Evolutionary conservation across 148 eudicot species (phyloP), one percentile per base, ranked within the genome.

Genomic region (Tetragonia tetragonoides): DNA sequence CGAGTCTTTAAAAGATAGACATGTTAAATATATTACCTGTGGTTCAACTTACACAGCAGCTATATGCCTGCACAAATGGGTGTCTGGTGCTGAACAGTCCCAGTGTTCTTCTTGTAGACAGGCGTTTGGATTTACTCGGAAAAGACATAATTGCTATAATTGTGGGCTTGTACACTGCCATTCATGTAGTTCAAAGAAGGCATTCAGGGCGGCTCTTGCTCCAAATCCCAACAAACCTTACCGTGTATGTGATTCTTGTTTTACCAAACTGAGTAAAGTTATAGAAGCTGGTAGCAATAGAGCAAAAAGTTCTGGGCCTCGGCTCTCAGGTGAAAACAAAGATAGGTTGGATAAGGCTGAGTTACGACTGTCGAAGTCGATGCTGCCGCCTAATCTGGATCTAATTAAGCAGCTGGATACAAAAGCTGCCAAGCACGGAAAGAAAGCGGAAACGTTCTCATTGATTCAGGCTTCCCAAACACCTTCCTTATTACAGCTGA

Each of bases 111-210:
- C 97, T 81, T 95, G 99, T 81, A 84, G 97, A 76, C 99, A 89
- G 82, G 90, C 99, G 66, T 95, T 95, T 83, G 97, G 97, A 7
- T 95, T 95, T 87, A 93, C 97, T 24, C 86, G 99, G 70, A 95
- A 95, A 85, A 84, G 97, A 84, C 99, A 95, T 72, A 95, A 95
- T 80, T 95, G 99, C 84, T 95, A 95, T 80, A 95, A 95, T 77
- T 95, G 99, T 85, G 99, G 99, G 62, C 94, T 91, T 74, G 99
- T 95, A 20, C 97, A 91, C 69, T 95, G 99, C 85, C 99, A 95
- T 79, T 84, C 97, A 0, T 95, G 99, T 81, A 95, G 94, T 79
- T 92, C 99, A 15, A 85, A 86, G 75, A 95, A 95, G 83, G 90
- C 97, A 65, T 61, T 78, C 39, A 89, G 94, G 82, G 99, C 99